Conservation (phyloP, 1,284 basidiomycete species). For the Sporisorium scitamineum region DNA sequence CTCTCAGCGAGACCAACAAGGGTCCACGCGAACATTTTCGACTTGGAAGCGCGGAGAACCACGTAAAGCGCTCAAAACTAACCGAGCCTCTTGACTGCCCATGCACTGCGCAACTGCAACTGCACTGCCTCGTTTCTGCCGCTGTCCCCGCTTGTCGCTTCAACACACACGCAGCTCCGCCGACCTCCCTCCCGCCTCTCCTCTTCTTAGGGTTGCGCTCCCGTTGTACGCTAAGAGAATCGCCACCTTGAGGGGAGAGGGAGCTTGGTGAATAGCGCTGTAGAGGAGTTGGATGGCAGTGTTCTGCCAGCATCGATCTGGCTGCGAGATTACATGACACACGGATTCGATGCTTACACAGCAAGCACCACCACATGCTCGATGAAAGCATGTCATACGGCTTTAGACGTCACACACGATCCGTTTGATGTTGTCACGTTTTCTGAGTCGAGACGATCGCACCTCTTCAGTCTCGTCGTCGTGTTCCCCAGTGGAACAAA, state of each 20-base stretch:
- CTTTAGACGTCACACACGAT: neutral
- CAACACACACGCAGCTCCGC: neutral
- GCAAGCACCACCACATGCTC: neutral
- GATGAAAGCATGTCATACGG: neutral
- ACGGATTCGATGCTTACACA: neutral
- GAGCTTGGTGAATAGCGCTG: neutral
- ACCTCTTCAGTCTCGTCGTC: neutral
- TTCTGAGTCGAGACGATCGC: no score
- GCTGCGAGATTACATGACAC: neutral
- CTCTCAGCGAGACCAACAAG: slow-evolving; percentile 10
- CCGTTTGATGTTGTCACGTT: neutral
- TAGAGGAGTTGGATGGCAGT: neutral
- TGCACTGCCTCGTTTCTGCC: neutral
- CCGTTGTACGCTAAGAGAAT: neutral
- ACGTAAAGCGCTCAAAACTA: slow-evolving; percentile 5
- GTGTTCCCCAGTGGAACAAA: neutral
- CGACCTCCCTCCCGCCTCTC: no score
- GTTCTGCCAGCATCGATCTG: neutral
- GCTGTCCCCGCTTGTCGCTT: no score
- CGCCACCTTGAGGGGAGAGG: neutral
- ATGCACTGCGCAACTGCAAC: no score
- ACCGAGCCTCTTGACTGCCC: neutral
- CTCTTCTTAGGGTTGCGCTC: neutral
- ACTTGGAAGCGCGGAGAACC: neutral
- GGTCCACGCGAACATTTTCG: slow-evolving; percentile 9